Evolutionary conservation across 129 eudicot genomes (phyloP), one percentile per base, ranked within the genome.

Genomic region (Saussurea involucrata): DNA sequence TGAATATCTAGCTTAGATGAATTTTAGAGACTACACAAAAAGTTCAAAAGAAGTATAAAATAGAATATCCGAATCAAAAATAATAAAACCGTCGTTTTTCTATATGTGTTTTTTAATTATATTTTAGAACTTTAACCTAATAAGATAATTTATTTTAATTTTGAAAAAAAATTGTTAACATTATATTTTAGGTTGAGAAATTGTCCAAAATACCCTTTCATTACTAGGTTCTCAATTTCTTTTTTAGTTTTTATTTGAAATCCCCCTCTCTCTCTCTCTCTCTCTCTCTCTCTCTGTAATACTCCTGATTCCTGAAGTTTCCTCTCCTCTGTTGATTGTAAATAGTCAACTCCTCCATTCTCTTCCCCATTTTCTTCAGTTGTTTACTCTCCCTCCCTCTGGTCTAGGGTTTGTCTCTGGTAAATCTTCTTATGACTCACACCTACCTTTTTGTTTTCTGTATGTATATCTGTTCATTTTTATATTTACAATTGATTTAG

Each of bases 371-470:
- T 8, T 40, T 63, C 63, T 37, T 44, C 63, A 24, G 4, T 61
- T 57, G 55, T 58, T 60, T 73, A 33, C 78, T 4, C 29, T 74
- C 37, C 22, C 34, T 31, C 21, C 32, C n/a, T 76, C 73, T 28
- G 40, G 33, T 42, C 73, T 46, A 67, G 68, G 81, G 53, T 77
- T 68, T 77, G 25, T 32, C 37, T 68, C 76, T 68, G 69, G 68
- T 75, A 64, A 65, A 4, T 64, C 49, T 65, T 32, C 36, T 44
- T 65, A 63, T 17, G 11, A 24, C 60, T 34, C 1, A 24, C 49
- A 72, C n/a, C 60, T 29, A 37, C 53, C 58, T 34, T 63, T 63
- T 21, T 60, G 78, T 73, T 71, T 29, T 71, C 55, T 46, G 25
- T 34, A 33, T 63, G 36, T 6, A 5, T 49, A 49, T 40, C 17